A percentile compares a stretch with the other conserved stretches of the same genome.
phyloP scores from a whole-genome alignment of 192 early-diverging fungal genomes.

The Coemansia sp. region DNA sequence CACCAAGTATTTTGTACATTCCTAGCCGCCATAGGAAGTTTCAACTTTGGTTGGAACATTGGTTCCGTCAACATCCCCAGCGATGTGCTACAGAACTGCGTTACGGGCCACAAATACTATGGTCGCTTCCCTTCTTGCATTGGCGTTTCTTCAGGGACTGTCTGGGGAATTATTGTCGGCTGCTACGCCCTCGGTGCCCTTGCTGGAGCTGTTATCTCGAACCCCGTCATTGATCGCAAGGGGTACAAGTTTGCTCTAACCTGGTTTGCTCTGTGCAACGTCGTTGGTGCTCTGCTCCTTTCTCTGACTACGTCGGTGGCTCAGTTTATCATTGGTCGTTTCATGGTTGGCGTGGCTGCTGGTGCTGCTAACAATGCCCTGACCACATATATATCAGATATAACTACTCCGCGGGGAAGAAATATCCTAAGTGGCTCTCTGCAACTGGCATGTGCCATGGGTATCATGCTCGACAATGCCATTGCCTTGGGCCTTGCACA shows the following conservation, averaged over 20 bases:
- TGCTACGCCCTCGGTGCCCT: slow-evolving; percentile 59
- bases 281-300: slow-evolving; percentile 57
- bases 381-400: slow-evolving; percentile 69
- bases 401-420: slow-evolving; percentile 64
- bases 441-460: slow-evolving; percentile 68
- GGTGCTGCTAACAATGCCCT: slow-evolving; percentile 57
- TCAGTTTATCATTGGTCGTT: slow-evolving; percentile 62
- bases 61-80: slow-evolving; percentile 54
- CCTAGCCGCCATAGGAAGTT: slow-evolving; percentile 25
- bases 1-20: slow-evolving; percentile 47
- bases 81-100: slow-evolving; percentile 44
- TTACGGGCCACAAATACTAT: slow-evolving; percentile 15
- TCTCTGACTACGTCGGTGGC: slow-evolving; percentile 51
- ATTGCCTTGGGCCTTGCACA: slow-evolving; percentile 55
- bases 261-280: slow-evolving; percentile 58
- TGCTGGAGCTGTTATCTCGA: slow-evolving; percentile 57
- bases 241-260: slow-evolving; percentile 62
- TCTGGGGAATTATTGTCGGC: slow-evolving; percentile 54
- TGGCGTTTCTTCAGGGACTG: slow-evolving; percentile 26
- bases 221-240: slow-evolving; percentile 49
- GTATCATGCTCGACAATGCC: slow-evolving; percentile 61
- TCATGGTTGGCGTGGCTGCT: slow-evolving; percentile 64
- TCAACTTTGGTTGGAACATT: slow-evolving; percentile 52
- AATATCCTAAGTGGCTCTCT: slow-evolving; percentile 63
- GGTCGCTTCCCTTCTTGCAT: slow-evolving; percentile 32